Base-by-base conservation (phyloP, 2,329 filamentous ascomycete genomes). In the Fonsecaea pedrosoi region DNA sequence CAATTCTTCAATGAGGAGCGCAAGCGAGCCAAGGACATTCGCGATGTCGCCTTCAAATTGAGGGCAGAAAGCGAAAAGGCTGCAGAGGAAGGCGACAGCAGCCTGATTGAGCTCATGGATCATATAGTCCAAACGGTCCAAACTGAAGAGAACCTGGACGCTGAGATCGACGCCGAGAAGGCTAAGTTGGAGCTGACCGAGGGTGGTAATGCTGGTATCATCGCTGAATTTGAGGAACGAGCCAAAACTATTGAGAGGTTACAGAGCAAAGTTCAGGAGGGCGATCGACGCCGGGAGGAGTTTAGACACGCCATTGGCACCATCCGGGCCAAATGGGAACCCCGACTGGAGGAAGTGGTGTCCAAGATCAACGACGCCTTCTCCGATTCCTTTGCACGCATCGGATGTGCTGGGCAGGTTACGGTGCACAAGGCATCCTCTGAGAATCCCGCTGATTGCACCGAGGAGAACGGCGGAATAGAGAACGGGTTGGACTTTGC, bases 361-460 rank as follows among this genome's bases (percentile, higher is more conserved):
- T 82, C 82, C 21, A 88, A 89, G 75, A 97, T 99, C 79, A 97
- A 92, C 76, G 88, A 92, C 57, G 94, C 94, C 0, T 99, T 99
- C 78, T 88, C 90, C 5, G 90, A 94, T 77, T 98, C 97, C 74
- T 98, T 99, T 77, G 88, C 92, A 74, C 90, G 94, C 77, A 98
- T 99, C 75, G 92, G 90, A 71, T 98, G 95, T 77, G 94, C 94
- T 4, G 95, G 95, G 40, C 92, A 98, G 78, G 93, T 99, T 3
- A 85, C 85, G 67, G 84, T 99, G 3, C 86, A 94, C 82, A 98
- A 98, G 78, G 91, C 75, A 35, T 71, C 69, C 12, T 71, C 70
- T n/a, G 77, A 79, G 62, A 76, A 78, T 38, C 75, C 78, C 10
- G 63, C 60, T 6, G 71, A 72, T 59, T 72, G 68, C 65, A 70